These are phyloP conservation scores for Talaromyces ruber DNA, from an alignment of 495 filamentous ascomycete species.

Conservation along the genomic window DNA sequence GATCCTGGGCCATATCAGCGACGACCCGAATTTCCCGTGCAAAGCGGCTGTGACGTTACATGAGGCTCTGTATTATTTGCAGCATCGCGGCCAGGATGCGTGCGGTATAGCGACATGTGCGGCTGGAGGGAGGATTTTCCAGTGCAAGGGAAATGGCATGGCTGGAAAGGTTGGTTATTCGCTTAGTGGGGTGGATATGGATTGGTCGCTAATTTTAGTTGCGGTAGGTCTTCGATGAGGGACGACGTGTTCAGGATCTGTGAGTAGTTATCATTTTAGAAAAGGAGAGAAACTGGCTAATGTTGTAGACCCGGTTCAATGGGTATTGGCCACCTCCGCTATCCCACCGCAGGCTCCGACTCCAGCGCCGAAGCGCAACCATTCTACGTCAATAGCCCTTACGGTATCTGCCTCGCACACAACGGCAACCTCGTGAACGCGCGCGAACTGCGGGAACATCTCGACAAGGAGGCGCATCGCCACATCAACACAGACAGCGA, in stretches of 20 bases:
- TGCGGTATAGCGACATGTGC: slow-evolving; percentile 77
- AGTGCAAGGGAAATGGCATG: slow-evolving; percentile 90
- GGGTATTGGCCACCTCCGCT: slow-evolving; percentile 83
- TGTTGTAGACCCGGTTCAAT: slow-evolving; percentile 73
- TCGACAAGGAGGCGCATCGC: slow-evolving; percentile 83
- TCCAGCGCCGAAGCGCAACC: slow-evolving; percentile 55
- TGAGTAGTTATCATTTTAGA: slow-evolving; percentile 35
- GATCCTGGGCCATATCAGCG: slow-evolving; percentile 60
- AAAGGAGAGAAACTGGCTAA: slow-evolving; percentile 48
- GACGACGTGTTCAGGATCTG: slow-evolving; percentile 6
- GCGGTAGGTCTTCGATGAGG: slow-evolving; percentile 6
- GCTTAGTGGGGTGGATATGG: neutral
- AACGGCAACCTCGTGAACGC: slow-evolving; percentile 97
- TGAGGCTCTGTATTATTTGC: slow-evolving; percentile 82
- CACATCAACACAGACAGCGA: slow-evolving; percentile 98
- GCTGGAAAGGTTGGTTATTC: slow-evolving; percentile 59
- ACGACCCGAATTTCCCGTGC: slow-evolving; percentile 24
- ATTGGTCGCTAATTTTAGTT: neutral
- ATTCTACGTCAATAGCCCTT: slow-evolving; percentile 90
- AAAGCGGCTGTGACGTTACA: slow-evolving; percentile 71
- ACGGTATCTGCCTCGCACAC: slow-evolving; percentile 62
- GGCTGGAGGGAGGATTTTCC: slow-evolving; percentile 71
- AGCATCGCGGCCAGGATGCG: slow-evolving; percentile 84
- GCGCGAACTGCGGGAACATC: slow-evolving; percentile 62
- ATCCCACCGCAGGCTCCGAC: slow-evolving; percentile 84